Base-by-base conservation (phyloP, 78 protist genomes). In the Dictyostelium discoideum region DNA sequence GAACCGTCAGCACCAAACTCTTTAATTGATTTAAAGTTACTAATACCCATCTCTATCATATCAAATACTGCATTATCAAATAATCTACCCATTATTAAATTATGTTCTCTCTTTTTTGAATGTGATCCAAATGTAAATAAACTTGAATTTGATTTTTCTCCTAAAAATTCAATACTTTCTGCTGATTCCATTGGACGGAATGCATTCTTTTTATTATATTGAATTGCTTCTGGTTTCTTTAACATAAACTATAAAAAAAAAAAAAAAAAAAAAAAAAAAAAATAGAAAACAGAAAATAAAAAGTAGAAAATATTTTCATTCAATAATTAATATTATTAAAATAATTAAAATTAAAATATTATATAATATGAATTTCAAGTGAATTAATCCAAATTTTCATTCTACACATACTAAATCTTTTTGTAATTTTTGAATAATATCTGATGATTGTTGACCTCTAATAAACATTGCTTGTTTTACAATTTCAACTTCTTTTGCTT, bases 31-130 rank as follows among this genome's bases (percentile, higher is more conserved):
- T 50, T 18, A 84, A 24, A 79, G 60, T 60, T 20, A 37, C 44
- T 84, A 22, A 99, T 76, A 39, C 96, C 97, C 20, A 99, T 60
- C 84, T 99, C 99, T 40, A 87, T 14, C 99, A 99, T 98, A 87
- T 99, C 99, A 18, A 96, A 85, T 18, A 98, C 4, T 8, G 96
- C 96, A 85, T 73, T 69, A 57, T 99, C 93, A 81, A 98, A 98
- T 65, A 67, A 80, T 10, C 99, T 94, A 29, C 99, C 99, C 29
- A 99, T 16, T 6, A 97, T 92, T 39, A 98, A 74, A 85, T 97
- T 96, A 78, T 98, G 26, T 22, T 99, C 98, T 5, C 99, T 89
- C 84, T 98, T 98, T 74, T 98, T 98, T 37, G 92, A 32, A 92
- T 97, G 97, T 13, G 95, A 32, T 26, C 96, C 99, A 32, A 97